phyloP scores from a whole-genome alignment of 23 red algal species.

The Gracilaria domingensis region DNA sequence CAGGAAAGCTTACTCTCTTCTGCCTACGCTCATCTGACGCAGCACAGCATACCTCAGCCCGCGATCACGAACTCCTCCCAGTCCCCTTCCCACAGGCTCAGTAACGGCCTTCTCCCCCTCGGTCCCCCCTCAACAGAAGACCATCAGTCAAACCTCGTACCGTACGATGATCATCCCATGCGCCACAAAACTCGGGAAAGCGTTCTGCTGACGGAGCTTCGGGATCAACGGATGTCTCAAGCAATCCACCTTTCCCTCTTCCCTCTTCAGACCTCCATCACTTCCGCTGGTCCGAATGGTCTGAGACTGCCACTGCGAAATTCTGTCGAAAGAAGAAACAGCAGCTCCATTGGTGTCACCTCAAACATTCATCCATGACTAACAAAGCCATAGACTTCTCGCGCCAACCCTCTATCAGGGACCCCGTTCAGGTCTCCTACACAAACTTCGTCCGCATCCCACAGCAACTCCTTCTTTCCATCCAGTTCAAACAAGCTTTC shows the following conservation, averaged over 20 bases:
- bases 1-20: neutral
- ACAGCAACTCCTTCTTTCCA: constrained; percentile 18
- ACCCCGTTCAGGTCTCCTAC: neutral
- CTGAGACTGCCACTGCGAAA: neutral
- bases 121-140: neutral
- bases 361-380: neutral
- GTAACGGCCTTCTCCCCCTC: neutral
- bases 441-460: neutral
- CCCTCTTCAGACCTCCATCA: neutral
- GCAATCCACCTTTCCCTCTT: neutral
- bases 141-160: neutral
- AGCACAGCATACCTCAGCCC: neutral
- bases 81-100: neutral
- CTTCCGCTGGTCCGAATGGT: neutral
- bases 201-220: neutral
- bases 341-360: neutral
- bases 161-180: neutral
- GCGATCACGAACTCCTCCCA: neutral
- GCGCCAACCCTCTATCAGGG: neutral
- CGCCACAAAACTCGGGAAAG: neutral
- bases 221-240: neutral
- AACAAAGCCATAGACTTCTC: neutral
- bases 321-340: neutral
- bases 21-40: neutral
- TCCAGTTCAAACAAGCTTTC: neutral